Percentiles rank a stretch among this genome's conserved stretches.
These are phyloP conservation scores for Podospora pseudoanserina DNA, from an alignment of 495 filamentous ascomycete species.

Conservation along the genomic window DNA sequence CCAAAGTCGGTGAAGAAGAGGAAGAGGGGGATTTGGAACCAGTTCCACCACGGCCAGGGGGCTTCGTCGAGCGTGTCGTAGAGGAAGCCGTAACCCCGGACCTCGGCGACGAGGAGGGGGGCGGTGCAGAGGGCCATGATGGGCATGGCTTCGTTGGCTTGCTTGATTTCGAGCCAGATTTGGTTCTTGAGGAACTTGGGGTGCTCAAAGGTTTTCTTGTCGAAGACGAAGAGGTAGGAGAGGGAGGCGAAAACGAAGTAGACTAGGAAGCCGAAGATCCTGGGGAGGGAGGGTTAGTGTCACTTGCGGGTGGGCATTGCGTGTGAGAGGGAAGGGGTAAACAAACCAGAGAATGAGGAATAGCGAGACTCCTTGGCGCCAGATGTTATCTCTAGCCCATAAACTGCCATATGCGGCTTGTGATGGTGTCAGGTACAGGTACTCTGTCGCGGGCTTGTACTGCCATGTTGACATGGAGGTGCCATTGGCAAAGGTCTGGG, in stretches of 20 bases:
- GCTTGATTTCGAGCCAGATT: constrained; percentile 77
- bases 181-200: constrained; percentile 96
- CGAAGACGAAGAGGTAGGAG: constrained; percentile 91
- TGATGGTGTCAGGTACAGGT: constrained; percentile 65
- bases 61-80: constrained; percentile 74
- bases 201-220: constrained; percentile 83
- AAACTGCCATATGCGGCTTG: constrained; percentile 77
- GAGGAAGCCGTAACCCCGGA: constrained; percentile 80
- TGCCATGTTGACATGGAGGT: constrained; percentile 48
- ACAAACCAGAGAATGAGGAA: constrained; percentile 80
- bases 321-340: not conserved
- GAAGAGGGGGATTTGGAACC: constrained; percentile 87
- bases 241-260: constrained; percentile 83
- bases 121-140: constrained; percentile 79
- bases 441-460: constrained; percentile 69
- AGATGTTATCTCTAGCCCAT: constrained; percentile 76
- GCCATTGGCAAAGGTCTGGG: constrained; percentile 37
- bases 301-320: not conserved
- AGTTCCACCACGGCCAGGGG: constrained; percentile 72
- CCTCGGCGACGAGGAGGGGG: constrained; percentile 78
- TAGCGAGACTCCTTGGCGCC: constrained; percentile 70
- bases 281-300: constrained; percentile 18
- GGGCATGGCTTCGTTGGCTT: constrained; percentile 71
- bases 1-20: constrained; percentile 86
- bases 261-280: constrained; percentile 46